Evolutionary conservation across 2,329 filamentous ascomycete species (phyloP).

Genomic region (Fusarium ramigenum): DNA sequence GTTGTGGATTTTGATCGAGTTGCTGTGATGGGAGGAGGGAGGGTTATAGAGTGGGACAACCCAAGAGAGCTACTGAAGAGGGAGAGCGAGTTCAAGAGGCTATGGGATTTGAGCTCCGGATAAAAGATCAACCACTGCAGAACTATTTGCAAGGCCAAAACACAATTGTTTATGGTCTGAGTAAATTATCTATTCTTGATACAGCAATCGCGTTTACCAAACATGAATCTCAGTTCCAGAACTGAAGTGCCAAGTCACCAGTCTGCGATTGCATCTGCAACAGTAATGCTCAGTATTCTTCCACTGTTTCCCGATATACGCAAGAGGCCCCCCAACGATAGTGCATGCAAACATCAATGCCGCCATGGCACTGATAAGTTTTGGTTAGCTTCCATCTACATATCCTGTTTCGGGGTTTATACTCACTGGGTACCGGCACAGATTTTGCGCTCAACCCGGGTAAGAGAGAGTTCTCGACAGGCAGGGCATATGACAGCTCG

Average conservation of each 20-base stretch:
- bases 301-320: constrained; percentile 30
- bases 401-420: background rate
- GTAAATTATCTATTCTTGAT: background rate
- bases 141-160: background rate
- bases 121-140: background rate
- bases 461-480: constrained; percentile 35
- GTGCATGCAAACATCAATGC: constrained; percentile 32
- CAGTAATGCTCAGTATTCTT: constrained; percentile 41
- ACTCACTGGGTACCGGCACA: constrained; percentile 38
- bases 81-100: constrained; percentile 22
- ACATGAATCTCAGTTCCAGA: constrained; percentile 40
- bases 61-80: constrained; percentile 7
- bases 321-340: constrained; percentile 24
- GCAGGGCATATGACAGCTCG: constrained; percentile 34
- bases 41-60: constrained; percentile 20
- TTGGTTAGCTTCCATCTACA: background rate
- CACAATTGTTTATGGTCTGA: background rate
- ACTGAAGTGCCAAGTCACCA: constrained; percentile 36
- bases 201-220: constrained; percentile 1
- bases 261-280: constrained; percentile 35
- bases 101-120: constrained; percentile 16
- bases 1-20: constrained; percentile 19
- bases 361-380: constrained; percentile 29
- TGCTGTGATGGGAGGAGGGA: constrained; percentile 15
- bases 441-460: constrained; percentile 34